These are phyloP conservation scores for Coemansia sp. DNA, from an alignment of 192 early-diverging fungal species.

Conservation along the genomic window DNA sequence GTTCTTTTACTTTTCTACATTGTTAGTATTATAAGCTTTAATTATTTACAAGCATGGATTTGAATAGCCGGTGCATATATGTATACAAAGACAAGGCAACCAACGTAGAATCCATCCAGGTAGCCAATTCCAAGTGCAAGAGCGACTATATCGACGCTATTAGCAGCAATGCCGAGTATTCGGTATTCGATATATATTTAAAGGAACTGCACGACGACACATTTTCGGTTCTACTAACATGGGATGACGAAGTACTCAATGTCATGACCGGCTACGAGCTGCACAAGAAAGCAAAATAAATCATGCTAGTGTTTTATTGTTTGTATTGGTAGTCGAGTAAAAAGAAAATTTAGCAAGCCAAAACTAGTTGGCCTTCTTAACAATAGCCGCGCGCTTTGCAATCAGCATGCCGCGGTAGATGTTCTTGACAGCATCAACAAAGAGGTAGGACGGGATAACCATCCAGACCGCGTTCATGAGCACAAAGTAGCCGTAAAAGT, in stretches of 20 bases:
- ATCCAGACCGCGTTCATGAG: slow-evolving; percentile 84
- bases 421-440: slow-evolving; percentile 53
- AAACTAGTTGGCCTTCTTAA: slow-evolving; percentile 42
- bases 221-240: neutral
- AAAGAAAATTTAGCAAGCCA: neutral
- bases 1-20: no score
- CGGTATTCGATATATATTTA: neutral
- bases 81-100: neutral
- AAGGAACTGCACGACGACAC: neutral
- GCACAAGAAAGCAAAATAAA: neutral
- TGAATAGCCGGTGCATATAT: neutral
- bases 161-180: neutral
- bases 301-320: no score
- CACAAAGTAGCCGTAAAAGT: slow-evolving; percentile 91
- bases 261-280: neutral
- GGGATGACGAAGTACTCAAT: neutral
- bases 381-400: slow-evolving; percentile 48
- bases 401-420: slow-evolving; percentile 59
- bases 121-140: neutral
- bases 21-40: neutral
- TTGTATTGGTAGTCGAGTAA: neutral
- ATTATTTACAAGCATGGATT: neutral
- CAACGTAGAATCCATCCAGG: neutral
- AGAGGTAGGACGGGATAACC: slow-evolving; percentile 60
- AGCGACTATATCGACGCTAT: neutral